phyloP scores from a whole-genome alignment of 441 rosid genomes.

The Gossypium schwendimanii region DNA sequence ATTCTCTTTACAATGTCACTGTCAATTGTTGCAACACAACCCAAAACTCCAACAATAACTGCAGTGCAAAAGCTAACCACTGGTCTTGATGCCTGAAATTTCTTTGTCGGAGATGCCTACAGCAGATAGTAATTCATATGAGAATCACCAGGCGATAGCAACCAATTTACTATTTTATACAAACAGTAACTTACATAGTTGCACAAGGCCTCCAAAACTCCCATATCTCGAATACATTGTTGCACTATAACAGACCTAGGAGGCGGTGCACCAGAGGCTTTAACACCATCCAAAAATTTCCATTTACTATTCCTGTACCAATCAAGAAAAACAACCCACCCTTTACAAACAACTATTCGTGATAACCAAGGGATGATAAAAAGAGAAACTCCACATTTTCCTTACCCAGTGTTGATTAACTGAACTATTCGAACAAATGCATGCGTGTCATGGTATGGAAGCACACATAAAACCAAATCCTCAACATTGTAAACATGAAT shows the following conservation, averaged over 20 bases:
- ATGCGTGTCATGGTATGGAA: slow-evolving; percentile 92
- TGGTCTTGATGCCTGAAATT: slow-evolving; percentile 59
- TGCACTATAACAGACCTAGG: slow-evolving; percentile 85
- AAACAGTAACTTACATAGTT: slow-evolving; percentile 56
- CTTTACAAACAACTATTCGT: slow-evolving; percentile 1
- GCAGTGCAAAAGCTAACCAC: slow-evolving; percentile 77
- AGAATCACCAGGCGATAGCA: slow-evolving; percentile 9
- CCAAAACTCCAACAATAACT: slow-evolving; percentile 68
- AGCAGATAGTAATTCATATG: slow-evolving; percentile 13
- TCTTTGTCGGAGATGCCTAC: slow-evolving; percentile 75
- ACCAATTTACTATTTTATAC: neutral
- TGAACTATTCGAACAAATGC: slow-evolving; percentile 81
- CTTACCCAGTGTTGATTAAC: slow-evolving; percentile 71
- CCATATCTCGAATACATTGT: slow-evolving; percentile 79
- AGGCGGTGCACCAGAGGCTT: slow-evolving; percentile 80
- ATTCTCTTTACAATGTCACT: slow-evolving; percentile 70
- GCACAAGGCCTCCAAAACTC: slow-evolving; percentile 78
- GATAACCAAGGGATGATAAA: neutral
- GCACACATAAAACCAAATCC: slow-evolving; percentile 70
- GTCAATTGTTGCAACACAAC: slow-evolving; percentile 50
- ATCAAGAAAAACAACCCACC: slow-evolving; percentile 14
- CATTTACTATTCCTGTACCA: slow-evolving; percentile 74
- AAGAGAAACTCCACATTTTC: neutral
- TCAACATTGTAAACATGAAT: slow-evolving; percentile 69
- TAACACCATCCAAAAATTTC: slow-evolving; percentile 85